Evolutionary conservation across 371 early-diverging fungal species (phyloP).

Genomic region (Lichtheimia ornata): DNA sequence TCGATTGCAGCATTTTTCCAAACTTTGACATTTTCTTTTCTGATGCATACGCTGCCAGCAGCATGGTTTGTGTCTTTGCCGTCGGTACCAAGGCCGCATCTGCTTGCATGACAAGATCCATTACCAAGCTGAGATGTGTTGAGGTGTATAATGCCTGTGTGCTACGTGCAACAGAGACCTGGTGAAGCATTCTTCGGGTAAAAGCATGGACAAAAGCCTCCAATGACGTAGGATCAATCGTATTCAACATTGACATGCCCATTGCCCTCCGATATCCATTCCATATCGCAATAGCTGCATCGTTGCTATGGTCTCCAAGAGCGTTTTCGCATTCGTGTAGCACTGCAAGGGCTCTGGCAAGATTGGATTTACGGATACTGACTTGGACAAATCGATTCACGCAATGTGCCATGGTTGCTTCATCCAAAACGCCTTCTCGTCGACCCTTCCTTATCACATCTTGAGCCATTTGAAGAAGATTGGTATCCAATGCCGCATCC

Average conservation of each 20-base stretch:
- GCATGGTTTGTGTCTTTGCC: slow-evolving; percentile 5
- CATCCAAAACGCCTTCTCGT: neutral
- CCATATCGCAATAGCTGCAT: neutral
- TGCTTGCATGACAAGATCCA: slow-evolving; percentile 8
- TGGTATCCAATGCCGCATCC: slow-evolving; percentile 22
- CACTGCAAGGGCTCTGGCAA: slow-evolving; percentile 4
- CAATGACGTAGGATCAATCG: neutral
- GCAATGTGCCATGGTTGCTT: slow-evolving; percentile 1
- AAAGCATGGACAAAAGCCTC: slow-evolving; percentile 15
- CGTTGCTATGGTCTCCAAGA: neutral
- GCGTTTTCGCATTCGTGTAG: neutral
- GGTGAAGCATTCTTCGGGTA: neutral
- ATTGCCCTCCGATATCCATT: neutral
- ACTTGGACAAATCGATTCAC: slow-evolving; percentile 9
- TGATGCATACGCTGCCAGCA: slow-evolving; percentile 13
- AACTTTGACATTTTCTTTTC: slow-evolving; percentile 1
- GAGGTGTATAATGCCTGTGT: slow-evolving; percentile 12
- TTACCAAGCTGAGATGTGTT: neutral
- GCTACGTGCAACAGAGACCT: neutral
- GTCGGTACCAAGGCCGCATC: slow-evolving; percentile 6
- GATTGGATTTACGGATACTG: slow-evolving; percentile 6
- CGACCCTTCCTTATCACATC: slow-evolving; percentile 7
- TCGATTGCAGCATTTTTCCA: neutral
- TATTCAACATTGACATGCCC: neutral
- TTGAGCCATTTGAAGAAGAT: slow-evolving; percentile 4